phyloP scores from a whole-genome alignment of 495 filamentous ascomycete species.

The Rostrohypoxylon terebratum region DNA sequence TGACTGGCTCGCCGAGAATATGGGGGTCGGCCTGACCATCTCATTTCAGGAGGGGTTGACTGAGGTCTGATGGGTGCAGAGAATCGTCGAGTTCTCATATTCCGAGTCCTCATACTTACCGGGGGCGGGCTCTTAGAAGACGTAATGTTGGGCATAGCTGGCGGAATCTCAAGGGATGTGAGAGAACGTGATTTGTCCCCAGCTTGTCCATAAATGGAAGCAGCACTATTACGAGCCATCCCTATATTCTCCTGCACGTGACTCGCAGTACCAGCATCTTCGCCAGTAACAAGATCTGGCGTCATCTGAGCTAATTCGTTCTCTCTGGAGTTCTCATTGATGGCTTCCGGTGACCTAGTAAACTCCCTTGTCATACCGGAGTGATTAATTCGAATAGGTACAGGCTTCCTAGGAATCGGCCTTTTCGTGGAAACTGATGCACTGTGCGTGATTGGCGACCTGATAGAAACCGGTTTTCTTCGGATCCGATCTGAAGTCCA shows the following conservation, averaged over 20 bases:
- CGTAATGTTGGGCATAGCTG: conserved; percentile 42
- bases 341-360: neutral
- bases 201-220: conserved; percentile 18
- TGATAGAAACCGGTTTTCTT: conserved; percentile 19
- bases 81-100: conserved; percentile 52
- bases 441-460: conserved; percentile 46
- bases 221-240: neutral
- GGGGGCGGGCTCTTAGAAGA: conserved; percentile 50
- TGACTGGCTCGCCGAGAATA: conserved; percentile 50
- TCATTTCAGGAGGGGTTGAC: conserved; percentile 50
- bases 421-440: conserved; percentile 51
- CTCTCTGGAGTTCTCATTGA: neutral
- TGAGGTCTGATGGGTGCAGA: conserved; percentile 55
- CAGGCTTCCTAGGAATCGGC: conserved; percentile 52
- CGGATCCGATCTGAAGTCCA: conserved; percentile 15
- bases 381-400: conserved; percentile 41
- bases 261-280: conserved; percentile 15
- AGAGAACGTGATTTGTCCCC: conserved; percentile 20
- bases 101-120: conserved; percentile 51
- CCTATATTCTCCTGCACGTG: conserved; percentile 31
- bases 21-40: conserved; percentile 11
- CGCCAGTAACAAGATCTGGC: neutral
- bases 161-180: conserved; percentile 43
- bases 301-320: neutral
- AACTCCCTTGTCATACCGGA: neutral